Evolutionary conservation across 1,139 yeast species (phyloP).

Genomic region (Candida tropicalis): DNA sequence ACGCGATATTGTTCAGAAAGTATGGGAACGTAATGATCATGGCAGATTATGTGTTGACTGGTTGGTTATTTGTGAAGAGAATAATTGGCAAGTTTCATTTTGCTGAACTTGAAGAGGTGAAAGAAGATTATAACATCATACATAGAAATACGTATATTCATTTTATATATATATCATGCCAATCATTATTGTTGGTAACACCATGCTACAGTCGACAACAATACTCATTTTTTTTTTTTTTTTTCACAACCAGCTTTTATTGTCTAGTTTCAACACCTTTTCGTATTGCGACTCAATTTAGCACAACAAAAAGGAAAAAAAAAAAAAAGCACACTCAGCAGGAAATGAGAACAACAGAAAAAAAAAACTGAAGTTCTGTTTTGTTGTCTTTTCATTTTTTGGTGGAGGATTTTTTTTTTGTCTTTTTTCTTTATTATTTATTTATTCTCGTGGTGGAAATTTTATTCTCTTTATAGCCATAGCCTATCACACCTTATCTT

Average conservation of each 20-base stretch:
- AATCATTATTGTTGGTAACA: too few species aligned
- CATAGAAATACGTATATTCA: too few species aligned
- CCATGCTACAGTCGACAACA: too few species aligned
- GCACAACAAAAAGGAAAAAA: background rate
- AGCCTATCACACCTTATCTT: background rate
- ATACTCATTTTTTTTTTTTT: too few species aligned
- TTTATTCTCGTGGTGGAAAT: background rate
- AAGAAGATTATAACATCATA: too few species aligned
- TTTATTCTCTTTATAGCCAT: background rate
- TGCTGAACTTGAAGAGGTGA: too few species aligned
- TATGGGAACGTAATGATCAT: conserved; percentile 30
- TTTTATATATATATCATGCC: too few species aligned
- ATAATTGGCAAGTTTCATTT: conserved; percentile 29
- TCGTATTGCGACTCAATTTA: too few species aligned
- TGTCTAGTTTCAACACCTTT: too few species aligned
- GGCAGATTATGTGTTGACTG: conserved; percentile 30
- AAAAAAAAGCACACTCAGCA: background rate
- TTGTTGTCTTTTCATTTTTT: background rate
- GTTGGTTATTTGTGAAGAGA: conserved; percentile 32
- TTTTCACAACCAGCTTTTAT: too few species aligned
- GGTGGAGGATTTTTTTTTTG: too few species aligned
- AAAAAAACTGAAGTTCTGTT: background rate
- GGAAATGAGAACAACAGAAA: too few species aligned
- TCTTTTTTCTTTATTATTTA: conserved; percentile 4
- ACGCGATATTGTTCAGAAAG: conserved; percentile 27